Base-by-base conservation (phyloP, 2,329 filamentous ascomycete genomes). In the Nothomitra cinnamomea region DNA sequence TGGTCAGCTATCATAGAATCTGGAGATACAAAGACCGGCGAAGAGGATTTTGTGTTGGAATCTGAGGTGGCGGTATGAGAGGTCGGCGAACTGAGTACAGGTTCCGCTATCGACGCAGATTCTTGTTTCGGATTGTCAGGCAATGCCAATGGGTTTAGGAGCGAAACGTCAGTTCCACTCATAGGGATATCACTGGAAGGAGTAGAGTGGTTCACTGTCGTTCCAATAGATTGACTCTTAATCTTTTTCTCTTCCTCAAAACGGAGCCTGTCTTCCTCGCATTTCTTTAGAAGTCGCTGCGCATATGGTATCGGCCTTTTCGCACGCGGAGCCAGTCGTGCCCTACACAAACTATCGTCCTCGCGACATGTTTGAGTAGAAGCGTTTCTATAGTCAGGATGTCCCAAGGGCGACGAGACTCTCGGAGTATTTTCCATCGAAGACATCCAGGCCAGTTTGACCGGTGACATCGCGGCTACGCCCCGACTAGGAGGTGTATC, bases 341-440 rank as follows among this genome's bases (percentile, higher is more conserved):
- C 13, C n/a, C 66, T 65, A 56, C 72, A 77, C 74, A 74, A 78
- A 55, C 73, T 72, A 13, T 72, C 74, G 32, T 72, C 67, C 0
- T 75, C 73, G 0, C 72, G 69, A 28, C 79, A 77, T 0, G 77
- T 80, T 59, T 80, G 77, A 1, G 43, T 49, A 4, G 53, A 38
- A 17, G 35, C 32, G 19, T 56, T 47, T 25, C 52, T 35, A 35
- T 56, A 56, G 28, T 55, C 53, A 2, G 55, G 55, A n/a, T 38
- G 38, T n/a, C 25, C 24, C 19, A 49, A 8, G 25, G 45, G 24
- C 19, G 45, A 49, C 1, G 45, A 49, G 7, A 49, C 13, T 12
- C 24, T 49, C 3, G 45, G 24, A n/a, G 45, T 49, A 32, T 15
- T 28, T 17, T 13, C 45, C 25, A 49, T n/a, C 5, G 45, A 28